A percentile compares a stretch with the other conserved stretches of the same genome.
phyloP scores from a whole-genome alignment of 2,329 filamentous ascomycete genomes.

The Penicillium oxalicum region DNA sequence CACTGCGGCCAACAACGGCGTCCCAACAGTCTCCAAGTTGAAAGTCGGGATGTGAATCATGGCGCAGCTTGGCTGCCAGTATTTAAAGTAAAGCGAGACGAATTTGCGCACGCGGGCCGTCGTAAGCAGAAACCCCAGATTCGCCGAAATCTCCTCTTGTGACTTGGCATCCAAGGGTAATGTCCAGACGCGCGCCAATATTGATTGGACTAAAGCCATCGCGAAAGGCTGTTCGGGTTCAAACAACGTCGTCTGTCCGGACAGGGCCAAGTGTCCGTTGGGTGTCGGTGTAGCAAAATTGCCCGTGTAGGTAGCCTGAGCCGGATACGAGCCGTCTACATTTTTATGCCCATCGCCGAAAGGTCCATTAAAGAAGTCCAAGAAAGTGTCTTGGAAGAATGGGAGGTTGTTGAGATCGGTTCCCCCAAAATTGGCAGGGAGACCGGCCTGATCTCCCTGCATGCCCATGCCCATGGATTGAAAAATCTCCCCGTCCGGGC shows the following conservation, averaged over 20 bases:
- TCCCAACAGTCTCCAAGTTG: conserved; percentile 31
- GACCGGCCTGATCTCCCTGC: conserved; percentile 13
- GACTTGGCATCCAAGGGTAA: conserved; percentile 34
- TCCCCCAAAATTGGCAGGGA: conserved; percentile 18
- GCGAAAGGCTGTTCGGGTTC: conserved; percentile 36
- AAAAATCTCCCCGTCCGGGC: conserved; percentile 13
- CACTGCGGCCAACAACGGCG: conserved; percentile 37
- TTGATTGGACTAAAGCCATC: conserved; percentile 36
- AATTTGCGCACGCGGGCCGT: conserved; percentile 39
- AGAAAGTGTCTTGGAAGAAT: conserved; percentile 34
- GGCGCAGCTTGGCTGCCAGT: conserved; percentile 42
- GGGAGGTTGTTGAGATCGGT: conserved; percentile 21
- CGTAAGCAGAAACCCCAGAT: conserved; percentile 37
- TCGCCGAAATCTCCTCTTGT: conserved; percentile 36
- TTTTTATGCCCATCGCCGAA: conserved; percentile 27
- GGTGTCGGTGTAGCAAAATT: conserved; percentile 13
- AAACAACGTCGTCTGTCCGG: conserved; percentile 21
- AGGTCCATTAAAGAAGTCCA: conserved; percentile 35
- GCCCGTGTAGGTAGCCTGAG: conserved; percentile 16
- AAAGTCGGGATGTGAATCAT: conserved; percentile 42
- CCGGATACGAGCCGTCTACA: conserved; percentile 17
- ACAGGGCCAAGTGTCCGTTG: conserved; percentile 15
- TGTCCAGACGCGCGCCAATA: conserved; percentile 35
- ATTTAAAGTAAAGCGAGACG: conserved; percentile 39
- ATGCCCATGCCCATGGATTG: conserved; percentile 11